Base-by-base conservation (phyloP, 2,329 filamentous ascomycete species). In the Myotisia sp. region DNA sequence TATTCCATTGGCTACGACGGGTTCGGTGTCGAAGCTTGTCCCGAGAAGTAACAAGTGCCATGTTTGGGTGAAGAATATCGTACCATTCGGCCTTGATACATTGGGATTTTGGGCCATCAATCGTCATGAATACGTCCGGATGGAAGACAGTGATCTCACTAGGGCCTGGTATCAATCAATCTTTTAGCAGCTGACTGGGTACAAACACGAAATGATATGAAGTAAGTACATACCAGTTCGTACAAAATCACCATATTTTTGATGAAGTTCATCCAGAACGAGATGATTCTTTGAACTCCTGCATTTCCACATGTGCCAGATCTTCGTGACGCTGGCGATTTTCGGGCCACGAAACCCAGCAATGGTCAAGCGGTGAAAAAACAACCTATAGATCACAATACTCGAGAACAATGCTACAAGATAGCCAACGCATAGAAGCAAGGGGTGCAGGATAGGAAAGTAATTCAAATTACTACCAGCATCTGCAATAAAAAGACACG, bases 1-100 rank as follows among this genome's bases (percentile, higher is more conserved):
- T 42, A 33, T 51, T 54, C 61, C 61, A 65, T 17, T 59, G 45
- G 6, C 55, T 48, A 6, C 60, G 49, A 14, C 61, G 49, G 5
- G 47, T 44, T 37, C 60, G 56, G 45, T 64, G 61, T 16, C 49
- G 24, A 9, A 38, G 37, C 26, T 47, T 48, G 29, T 60, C 50
- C 3, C 63, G 53, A 4, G 45, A 49, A 10, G 53, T 54, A 27
- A 63, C 56, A 37, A 68, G 42, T 0, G 58, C 58, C 1, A 43
- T 39, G 7, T 51, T 44, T 13, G 54, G 58, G n/a, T 29, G 30
- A 8, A 45, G 51, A 18, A 37, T 32, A 16, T 55, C 53, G 41
- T 68, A 67, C 53, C 55, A 66, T 0, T 50, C 42, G 2, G 44
- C 46, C 39, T 67, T 67, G 12, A 38, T 44, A 21, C 59, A 63